Conservation (phyloP, 2,329 filamentous ascomycete genomes). For the Dryadomyces quercivorus region DNA sequence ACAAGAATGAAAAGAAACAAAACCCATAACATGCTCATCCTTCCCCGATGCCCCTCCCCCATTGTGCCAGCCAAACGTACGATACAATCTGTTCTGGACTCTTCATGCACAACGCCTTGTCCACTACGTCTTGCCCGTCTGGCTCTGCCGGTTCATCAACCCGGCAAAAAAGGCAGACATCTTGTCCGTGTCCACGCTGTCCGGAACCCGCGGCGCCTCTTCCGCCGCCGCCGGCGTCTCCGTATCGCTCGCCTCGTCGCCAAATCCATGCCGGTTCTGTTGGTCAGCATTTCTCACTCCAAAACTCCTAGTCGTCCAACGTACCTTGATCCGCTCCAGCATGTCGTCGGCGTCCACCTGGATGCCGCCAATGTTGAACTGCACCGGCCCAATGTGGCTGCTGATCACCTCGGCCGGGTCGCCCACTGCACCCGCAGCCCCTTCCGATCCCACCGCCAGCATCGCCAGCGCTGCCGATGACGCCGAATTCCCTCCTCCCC, state of each 20-base stretch:
- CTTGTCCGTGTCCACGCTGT: slow-evolving; percentile 40
- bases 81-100: background rate
- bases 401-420: slow-evolving; percentile 32
- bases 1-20: background rate
- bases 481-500: background rate
- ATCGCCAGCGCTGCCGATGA: background rate
- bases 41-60: no score
- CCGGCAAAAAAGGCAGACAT: slow-evolving; percentile 48
- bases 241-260: slow-evolving; percentile 6
- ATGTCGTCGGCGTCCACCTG: slow-evolving; percentile 92
- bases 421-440: slow-evolving; percentile 20
- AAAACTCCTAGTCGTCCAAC: slow-evolving; percentile 8
- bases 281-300: slow-evolving; percentile 6
- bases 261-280: slow-evolving; percentile 45
- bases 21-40: background rate
- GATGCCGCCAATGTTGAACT: slow-evolving; percentile 97
- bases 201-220: slow-evolving; percentile 11
- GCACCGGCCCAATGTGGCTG: slow-evolving; percentile 85
- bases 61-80: no score
- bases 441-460: slow-evolving; percentile 16
- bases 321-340: slow-evolving; percentile 73
- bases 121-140: slow-evolving; percentile 8
- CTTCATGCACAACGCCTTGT: background rate
- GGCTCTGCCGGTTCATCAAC: slow-evolving; percentile 38
- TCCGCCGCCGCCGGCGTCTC: background rate